phyloP scores from a whole-genome alignment of 225 moss, liverwort and hornwort genomes.

The Physcomitrium patens region DNA sequence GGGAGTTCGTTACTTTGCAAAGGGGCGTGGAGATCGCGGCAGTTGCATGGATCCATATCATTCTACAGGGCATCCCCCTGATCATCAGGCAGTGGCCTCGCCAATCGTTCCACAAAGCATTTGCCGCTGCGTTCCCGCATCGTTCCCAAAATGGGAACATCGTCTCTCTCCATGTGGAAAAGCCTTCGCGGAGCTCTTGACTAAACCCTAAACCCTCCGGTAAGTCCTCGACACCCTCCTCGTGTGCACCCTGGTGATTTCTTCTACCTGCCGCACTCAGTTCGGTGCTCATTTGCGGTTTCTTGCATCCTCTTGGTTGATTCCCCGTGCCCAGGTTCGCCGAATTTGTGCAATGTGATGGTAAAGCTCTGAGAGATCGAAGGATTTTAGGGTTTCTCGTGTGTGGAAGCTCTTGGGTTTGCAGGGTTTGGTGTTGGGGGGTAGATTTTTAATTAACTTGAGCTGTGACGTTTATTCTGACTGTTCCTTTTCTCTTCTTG shows the following conservation, averaged over 20 bases:
- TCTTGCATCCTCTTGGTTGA: not conserved
- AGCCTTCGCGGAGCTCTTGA: not conserved
- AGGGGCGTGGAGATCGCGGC: constrained; percentile 27
- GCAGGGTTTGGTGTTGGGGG: not conserved
- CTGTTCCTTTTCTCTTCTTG: not conserved
- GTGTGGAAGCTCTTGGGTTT: not conserved
- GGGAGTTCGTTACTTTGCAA: constrained; percentile 19
- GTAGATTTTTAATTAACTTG: not conserved
- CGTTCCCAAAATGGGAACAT: constrained; percentile 26
- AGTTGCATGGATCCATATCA: constrained; percentile 36
- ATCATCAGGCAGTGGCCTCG: constrained; percentile 22
- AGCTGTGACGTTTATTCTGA: not conserved
- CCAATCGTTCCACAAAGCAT: not conserved
- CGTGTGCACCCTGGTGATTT: not conserved
- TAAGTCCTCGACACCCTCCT: not conserved
- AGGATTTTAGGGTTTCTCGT: not conserved
- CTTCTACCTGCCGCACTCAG: not conserved
- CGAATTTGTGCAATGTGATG: not conserved
- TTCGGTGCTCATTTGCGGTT: not conserved
- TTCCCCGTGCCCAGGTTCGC: not conserved
- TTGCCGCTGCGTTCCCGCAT: not conserved
- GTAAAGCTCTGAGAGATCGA: not conserved
- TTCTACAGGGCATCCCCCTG: too few species aligned
- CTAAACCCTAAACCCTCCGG: constrained; percentile 21
- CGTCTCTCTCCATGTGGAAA: not conserved